These are phyloP conservation scores for Penicillium sp. DNA, from an alignment of 2,329 filamentous ascomycete genomes.

Conservation along the genomic window DNA sequence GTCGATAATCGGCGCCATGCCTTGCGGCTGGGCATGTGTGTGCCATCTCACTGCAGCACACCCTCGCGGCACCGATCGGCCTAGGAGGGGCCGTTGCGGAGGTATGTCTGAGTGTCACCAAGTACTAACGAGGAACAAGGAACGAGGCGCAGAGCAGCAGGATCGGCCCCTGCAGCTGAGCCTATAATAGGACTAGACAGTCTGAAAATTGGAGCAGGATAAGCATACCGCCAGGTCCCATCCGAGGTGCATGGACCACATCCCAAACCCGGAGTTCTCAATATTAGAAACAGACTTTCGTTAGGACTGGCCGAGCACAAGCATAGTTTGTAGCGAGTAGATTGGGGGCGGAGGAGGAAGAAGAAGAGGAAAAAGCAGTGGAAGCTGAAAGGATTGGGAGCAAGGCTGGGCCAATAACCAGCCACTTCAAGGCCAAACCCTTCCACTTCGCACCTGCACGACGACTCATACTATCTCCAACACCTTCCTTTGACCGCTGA, in stretches of 20 bases:
- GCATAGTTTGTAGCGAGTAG: constrained; percentile 4
- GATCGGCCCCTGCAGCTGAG: constrained; percentile 25
- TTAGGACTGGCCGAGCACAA: neutral
- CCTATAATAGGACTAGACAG: neutral
- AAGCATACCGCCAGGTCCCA: constrained; percentile 10
- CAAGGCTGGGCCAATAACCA: no score
- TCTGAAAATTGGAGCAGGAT: constrained; percentile 7
- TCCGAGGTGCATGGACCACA: constrained; percentile 10
- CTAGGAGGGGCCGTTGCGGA: constrained; percentile 8
- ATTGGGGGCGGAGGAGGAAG: constrained; percentile 4
- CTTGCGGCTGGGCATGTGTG: constrained; percentile 9
- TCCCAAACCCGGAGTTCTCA: constrained; percentile 4
- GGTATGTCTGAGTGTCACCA: constrained; percentile 22
- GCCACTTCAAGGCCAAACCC: no score
- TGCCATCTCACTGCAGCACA: constrained; percentile 27
- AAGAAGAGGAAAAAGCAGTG: neutral
- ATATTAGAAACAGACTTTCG: constrained; percentile 4
- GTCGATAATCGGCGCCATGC: constrained; percentile 8
- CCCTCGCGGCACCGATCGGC: constrained; percentile 22
- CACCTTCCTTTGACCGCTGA: no score
- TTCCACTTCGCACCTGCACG: no score
- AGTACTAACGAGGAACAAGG: neutral
- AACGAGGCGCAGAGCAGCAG: constrained; percentile 9
- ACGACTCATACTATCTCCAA: no score
- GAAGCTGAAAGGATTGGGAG: no score